A percentile compares a stretch with the other conserved stretches of the same genome.
Evolutionary conservation across 2,329 filamentous ascomycete species (phyloP).

Genomic region (Epichloe sylvatica): DNA sequence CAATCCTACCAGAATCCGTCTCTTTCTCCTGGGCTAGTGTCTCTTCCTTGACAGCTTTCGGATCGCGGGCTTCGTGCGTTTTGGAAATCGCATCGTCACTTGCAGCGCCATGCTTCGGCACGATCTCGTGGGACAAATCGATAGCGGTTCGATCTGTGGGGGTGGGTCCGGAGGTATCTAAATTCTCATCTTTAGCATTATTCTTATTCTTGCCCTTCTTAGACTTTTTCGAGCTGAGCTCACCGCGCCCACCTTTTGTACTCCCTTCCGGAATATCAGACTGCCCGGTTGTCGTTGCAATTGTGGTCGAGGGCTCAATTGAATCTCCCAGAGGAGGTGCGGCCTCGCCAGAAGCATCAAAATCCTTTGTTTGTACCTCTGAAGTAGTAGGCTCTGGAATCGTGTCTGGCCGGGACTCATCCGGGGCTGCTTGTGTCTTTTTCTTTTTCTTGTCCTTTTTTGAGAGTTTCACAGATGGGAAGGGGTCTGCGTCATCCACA

Average conservation of each 20-base stretch:
- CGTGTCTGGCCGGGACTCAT: constrained; percentile 6
- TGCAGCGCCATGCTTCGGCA: not conserved
- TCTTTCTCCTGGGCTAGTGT: not conserved
- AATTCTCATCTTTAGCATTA: constrained; percentile 18
- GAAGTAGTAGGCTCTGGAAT: not conserved
- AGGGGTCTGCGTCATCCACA: constrained; percentile 3
- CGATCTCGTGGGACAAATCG: not conserved
- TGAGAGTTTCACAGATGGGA: constrained; percentile 14
- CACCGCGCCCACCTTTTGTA: constrained; percentile 18
- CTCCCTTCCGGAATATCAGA: constrained; percentile 9
- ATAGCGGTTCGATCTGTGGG: constrained; percentile 3
- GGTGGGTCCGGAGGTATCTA: constrained; percentile 16
- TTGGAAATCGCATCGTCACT: not conserved
- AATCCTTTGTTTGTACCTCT: not conserved
- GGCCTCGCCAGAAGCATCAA: not conserved
- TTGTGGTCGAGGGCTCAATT: constrained; percentile 9
- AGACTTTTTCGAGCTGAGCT: constrained; percentile 15
- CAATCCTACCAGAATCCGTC: constrained; percentile 2
- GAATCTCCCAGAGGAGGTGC: not conserved
- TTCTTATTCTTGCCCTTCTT: constrained; percentile 23
- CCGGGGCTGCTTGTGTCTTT: constrained; percentile 16
- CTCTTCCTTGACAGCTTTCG: constrained; percentile 1
- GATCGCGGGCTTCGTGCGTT: not conserved
- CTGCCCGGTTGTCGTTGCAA: not conserved
- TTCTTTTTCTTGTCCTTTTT: constrained; percentile 23